Percentiles rank a stretch among this genome's conserved stretches.
Evolutionary conservation across 1,284 basidiomycete species (phyloP).

Genomic region (Malassezia dermatis): DNA sequence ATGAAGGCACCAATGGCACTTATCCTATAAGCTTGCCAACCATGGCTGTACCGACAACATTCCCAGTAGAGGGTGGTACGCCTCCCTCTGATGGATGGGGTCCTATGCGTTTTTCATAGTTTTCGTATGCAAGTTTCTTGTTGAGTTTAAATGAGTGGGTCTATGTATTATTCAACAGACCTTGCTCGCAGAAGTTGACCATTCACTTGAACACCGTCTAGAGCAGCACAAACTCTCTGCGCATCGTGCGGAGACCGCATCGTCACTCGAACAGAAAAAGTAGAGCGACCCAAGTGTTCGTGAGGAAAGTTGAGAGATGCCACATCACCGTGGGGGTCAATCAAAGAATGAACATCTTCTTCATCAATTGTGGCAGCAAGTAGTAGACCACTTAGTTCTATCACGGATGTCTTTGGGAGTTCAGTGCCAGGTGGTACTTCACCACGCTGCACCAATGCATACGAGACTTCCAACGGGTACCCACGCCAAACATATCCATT

Average conservation of each 20-base stretch:
- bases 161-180: background rate
- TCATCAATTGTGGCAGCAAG: conserved; percentile 20
- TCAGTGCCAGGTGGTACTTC: background rate
- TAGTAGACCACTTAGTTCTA: conserved; percentile 20
- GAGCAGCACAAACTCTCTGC: background rate
- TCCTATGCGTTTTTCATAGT: background rate
- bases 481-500: conserved; percentile 39
- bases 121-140: background rate
- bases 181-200: conserved; percentile 6
- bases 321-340: conserved; percentile 17
- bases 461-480: conserved; percentile 46
- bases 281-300: background rate
- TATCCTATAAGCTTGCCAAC: background rate
- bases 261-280: conserved; percentile 2
- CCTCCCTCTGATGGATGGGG: background rate
- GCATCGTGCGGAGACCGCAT: conserved; percentile 1
- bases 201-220: background rate
- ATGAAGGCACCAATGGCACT: background rate
- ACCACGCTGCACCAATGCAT: conserved; percentile 41
- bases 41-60: background rate
- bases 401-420: conserved; percentile 1
- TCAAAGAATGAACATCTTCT: conserved; percentile 17
- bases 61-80: background rate
- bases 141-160: background rate
- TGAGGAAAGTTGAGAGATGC: background rate